A percentile compares a stretch with the other conserved stretches of the same genome.
These are phyloP conservation scores for Dillenia turbinata DNA, from an alignment of 164 flowering plant genomes.

Conservation along the genomic window DNA sequence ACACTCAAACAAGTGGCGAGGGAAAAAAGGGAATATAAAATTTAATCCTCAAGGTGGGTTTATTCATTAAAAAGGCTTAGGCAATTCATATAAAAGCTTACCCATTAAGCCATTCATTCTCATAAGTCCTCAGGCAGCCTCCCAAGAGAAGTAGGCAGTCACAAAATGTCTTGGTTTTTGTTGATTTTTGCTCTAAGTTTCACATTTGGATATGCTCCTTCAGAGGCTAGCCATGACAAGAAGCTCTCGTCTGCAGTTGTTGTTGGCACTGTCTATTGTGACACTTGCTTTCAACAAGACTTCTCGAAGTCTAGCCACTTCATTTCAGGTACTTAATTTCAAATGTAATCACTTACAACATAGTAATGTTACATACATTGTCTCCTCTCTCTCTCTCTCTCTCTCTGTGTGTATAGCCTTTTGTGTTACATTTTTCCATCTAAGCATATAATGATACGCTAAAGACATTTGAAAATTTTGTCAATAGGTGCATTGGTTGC, in stretches of 20 bases:
- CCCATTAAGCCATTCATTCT: constrained; percentile 1
- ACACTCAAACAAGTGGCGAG: neutral
- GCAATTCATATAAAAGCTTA: constrained; percentile 1
- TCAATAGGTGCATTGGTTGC: constrained; percentile 51
- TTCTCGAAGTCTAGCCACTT: constrained; percentile 55
- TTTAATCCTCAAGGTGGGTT: too few species aligned
- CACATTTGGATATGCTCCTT: constrained; percentile 13
- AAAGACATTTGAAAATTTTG: neutral
- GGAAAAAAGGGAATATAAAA: neutral
- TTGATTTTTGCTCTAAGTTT: constrained; percentile 22
- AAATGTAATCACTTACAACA: neutral
- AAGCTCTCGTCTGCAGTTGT: constrained; percentile 55
- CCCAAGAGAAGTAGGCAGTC: constrained; percentile 6
- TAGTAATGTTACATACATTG: neutral
- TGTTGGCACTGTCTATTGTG: constrained; percentile 78
- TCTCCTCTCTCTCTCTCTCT: neutral
- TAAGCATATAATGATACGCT: neutral
- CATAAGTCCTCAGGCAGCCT: constrained; percentile 5
- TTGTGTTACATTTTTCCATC: too few species aligned
- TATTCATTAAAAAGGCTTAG: neutral
- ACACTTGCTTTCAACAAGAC: constrained; percentile 57
- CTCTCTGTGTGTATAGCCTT: neutral
- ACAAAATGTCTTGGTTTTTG: constrained; percentile 26
- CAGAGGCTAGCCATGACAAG: constrained; percentile 37
- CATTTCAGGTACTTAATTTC: constrained; percentile 54